Evolutionary conservation across 371 early-diverging fungal species (phyloP), one percentile per base, ranked within the genome.

Genomic region (Mucor ambiguus): DNA sequence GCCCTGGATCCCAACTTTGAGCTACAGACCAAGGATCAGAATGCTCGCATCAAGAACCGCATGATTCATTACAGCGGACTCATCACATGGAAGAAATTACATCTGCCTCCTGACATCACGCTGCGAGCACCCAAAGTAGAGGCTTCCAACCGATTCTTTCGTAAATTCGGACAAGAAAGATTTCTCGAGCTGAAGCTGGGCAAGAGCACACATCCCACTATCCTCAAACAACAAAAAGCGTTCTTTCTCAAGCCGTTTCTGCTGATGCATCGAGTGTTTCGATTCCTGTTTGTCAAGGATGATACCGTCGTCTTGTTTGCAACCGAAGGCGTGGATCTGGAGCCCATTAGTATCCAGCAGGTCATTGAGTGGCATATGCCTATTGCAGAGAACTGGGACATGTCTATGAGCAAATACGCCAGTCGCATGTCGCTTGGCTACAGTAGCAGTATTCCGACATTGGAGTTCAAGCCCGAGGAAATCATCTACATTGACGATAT

Each of bases 321-420:
- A 0, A 84, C 84, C 0, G 76, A 74, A 48, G 84, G 84, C 6
- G 22, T 38, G 1, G 76, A 64, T 10, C 32, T 82, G n/a, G 35
- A 69, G 16, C 60, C 71, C 2, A 72, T 79, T 1, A 49, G 63
- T 0, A 72, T 82, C 18, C 73, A 76, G 10, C 60, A 75, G 52
- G 77, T 80, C 10, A 75, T 84, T 29, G 70, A 84, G 54, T 80
- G 74, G 77, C 81, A 84, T 48, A 73, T 84, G 41, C 84, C 84
- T 0, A 67, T 82, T 24, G 24, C 61, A 10, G 78, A 81, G 20
- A 82, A 84, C 29, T 72, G 75, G 69, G 24, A 68, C 12, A 77
- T 84, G 78, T 63, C 80, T 0, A 71, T 77, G 30, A 69, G 75
- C 54, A 84, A 84, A 33, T 84, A 79, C 49, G 69, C 76, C 4